Base-by-base conservation (phyloP, 2,329 filamentous ascomycete species). In the Fusarium tricinctum region DNA sequence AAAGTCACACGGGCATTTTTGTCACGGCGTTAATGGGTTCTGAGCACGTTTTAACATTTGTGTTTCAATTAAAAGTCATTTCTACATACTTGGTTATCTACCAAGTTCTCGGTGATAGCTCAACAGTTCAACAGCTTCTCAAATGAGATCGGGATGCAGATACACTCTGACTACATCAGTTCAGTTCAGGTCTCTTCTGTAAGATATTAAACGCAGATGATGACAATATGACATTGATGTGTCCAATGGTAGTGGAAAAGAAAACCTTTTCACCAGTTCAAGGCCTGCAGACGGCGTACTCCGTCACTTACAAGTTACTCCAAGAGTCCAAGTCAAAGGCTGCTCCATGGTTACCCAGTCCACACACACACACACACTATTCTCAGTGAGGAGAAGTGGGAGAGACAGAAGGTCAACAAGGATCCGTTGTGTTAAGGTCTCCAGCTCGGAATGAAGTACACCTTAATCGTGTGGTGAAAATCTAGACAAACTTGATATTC, bases 231-330 rank as follows among this genome's bases (percentile, higher is more conserved):
- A 47, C 28, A 35, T 30, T 12, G 13, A 20, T 26, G 28, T 22
- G 14, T n/a, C 19, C 23, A 50, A 39, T 39, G 20, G 33, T n/a
- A 32, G 30, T 23, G 33, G 33, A 35, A 44, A 26, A 30, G 32
- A 56, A 60, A 30, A n/a, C 17, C 28, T 39, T 47, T 55, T 35
- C 42, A 46, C 38, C 38, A 47, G 33, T 26, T 45, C 38, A 45
- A 35, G 33, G 32, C 23, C 48, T 38, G n/a, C 35, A 38, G 58
- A 26, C 22, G 50, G 63, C 57, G 35, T 19, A 53, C 43, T 68
- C 55, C 62, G 28, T 66, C 48, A 62, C 59, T 60, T 47, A 55
- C 39, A 63, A 39, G 42, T 52, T 19, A 38, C 40, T 44, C 28
- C 15, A 38, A n/a, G n/a, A 26, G 8, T 9, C 5, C 17, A 38